Evolutionary conservation across 768 basidiomycete genomes (phyloP), one percentile per base, ranked within the genome.

Genomic region (Russula griseocarnosa): DNA sequence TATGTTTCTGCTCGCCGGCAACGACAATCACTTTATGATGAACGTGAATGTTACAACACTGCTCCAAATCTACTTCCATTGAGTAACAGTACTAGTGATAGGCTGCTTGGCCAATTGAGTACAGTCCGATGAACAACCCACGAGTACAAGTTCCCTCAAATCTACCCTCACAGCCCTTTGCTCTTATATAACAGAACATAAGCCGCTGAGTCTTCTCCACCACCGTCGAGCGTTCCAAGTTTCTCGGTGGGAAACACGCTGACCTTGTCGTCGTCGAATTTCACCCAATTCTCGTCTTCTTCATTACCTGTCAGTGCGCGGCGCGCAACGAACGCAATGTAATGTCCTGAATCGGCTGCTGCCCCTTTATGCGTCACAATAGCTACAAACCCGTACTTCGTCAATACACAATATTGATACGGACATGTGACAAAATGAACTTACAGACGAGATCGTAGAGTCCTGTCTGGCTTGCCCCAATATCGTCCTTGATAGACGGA

Each of bases 301-400:
- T 86, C 85, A 46, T 82, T 71, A 42, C 68, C 55, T 9, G 67
- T 63, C 26, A 61, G 40, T 42, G 58, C 52, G 18, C 46, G 56
- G 26, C 58, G 54, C 46, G 55, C 69, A 32, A 88, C 90, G 76
- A 88, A 98, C 1, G 86, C 94, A 26, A 98, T 94, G 72, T 98
- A 98, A 75, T 98, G 96, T 2, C 95, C 96, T 0, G 92, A 86
- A 71, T 98, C 97, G 0, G 97, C 95, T 0, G 88, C 88, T 0
- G 94, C 85, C 13, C 97, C 97, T 74, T 99, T 99, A 82, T 98
- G 97, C 24, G 94, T 96, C 14, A 99, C 86, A 71, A 99, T 90
- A 9, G 88, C 94, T 93, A 71, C 42, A 54, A 16, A 61, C 20
- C 44, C 67, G n/a, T 26, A 16, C 32, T 11, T 36, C 30, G 28